Percentiles rank a stretch among this genome's conserved stretches.
Evolutionary conservation across 192 early-diverging fungal genomes (phyloP).

Genomic region (Pilobolus umbonatus): DNA sequence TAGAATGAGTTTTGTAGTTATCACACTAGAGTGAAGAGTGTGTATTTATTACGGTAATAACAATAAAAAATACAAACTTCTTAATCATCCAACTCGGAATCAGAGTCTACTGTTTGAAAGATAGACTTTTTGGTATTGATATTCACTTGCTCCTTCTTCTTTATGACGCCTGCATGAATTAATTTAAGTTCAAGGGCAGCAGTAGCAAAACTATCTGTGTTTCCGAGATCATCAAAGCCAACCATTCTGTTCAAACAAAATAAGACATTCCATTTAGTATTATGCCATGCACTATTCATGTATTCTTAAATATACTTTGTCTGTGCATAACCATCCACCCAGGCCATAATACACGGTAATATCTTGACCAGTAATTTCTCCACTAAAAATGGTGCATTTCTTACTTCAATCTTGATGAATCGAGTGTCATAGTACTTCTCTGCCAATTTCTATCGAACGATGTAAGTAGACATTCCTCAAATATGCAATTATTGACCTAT

Average conservation of each 20-base stretch:
- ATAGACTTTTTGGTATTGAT: slow-evolving; percentile 17
- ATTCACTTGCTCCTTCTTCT: slow-evolving; percentile 3
- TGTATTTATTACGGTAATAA: neutral
- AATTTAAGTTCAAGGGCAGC: slow-evolving; percentile 64
- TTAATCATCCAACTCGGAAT: slow-evolving; percentile 11
- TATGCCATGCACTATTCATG: neutral
- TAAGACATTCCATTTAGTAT: no score
- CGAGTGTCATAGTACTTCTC: slow-evolving; percentile 76
- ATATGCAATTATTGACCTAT: neutral
- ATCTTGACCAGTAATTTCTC: slow-evolving; percentile 82
- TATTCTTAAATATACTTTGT: slow-evolving; percentile 25
- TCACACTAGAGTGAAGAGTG: neutral
- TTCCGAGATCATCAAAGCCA: slow-evolving; percentile 94
- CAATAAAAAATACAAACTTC: neutral
- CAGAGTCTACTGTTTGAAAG: slow-evolving; percentile 7
- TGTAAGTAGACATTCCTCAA: neutral
- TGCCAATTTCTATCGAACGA: slow-evolving; percentile 46
- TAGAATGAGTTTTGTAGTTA: neutral
- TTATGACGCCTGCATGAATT: slow-evolving; percentile 17
- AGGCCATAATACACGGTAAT: slow-evolving; percentile 82
- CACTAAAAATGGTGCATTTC: slow-evolving; percentile 86
- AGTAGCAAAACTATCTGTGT: slow-evolving; percentile 80
- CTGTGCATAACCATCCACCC: slow-evolving; percentile 62
- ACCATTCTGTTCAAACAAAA: slow-evolving; percentile 51
- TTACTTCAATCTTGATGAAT: slow-evolving; percentile 87